Evolutionary conservation across 2,329 filamentous ascomycete species (phyloP).

Genomic region (Chrysosporium queenslandicum): DNA sequence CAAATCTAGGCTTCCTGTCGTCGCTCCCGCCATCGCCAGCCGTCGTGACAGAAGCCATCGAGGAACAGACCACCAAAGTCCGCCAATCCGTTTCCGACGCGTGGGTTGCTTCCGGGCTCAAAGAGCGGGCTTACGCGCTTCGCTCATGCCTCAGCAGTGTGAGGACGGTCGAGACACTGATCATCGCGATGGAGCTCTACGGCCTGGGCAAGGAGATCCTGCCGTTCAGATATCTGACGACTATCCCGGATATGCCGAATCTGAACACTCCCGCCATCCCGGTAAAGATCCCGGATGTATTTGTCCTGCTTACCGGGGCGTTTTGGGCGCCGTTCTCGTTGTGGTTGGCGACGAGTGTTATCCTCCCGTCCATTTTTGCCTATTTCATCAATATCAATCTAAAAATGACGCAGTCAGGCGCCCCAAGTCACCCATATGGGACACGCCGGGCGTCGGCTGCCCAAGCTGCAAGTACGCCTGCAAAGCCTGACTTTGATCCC

Average conservation of each 20-base stretch:
- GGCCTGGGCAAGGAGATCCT: slow-evolving; percentile 62
- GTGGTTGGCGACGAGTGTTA: slow-evolving; percentile 63
- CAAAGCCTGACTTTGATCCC: slow-evolving; percentile 54
- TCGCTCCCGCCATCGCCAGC: slow-evolving; percentile 73
- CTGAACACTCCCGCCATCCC: slow-evolving; percentile 50
- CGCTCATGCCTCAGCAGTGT: slow-evolving; percentile 60
- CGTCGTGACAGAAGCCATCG: slow-evolving; percentile 64
- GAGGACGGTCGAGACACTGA: slow-evolving; percentile 54
- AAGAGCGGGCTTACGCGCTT: slow-evolving; percentile 49
- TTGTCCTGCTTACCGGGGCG: slow-evolving; percentile 59
- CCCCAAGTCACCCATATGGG: slow-evolving; percentile 18
- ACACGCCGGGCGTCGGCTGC: slow-evolving; percentile 20
- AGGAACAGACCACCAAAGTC: slow-evolving; percentile 46
- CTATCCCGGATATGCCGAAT: slow-evolving; percentile 52
- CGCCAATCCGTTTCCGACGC: slow-evolving; percentile 28
- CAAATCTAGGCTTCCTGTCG: slow-evolving; percentile 39
- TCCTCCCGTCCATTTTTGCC: slow-evolving; percentile 60
- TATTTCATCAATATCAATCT: slow-evolving; percentile 86
- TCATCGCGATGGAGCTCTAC: slow-evolving; percentile 59
- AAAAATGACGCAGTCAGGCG: slow-evolving; percentile 30
- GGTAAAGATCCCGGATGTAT: slow-evolving; percentile 69
- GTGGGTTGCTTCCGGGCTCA: slow-evolving; percentile 30
- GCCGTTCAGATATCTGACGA: slow-evolving; percentile 61
- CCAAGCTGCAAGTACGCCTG: slow-evolving; percentile 37
- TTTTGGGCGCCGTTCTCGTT: slow-evolving; percentile 78